Conservation (phyloP, 257 asterid species). For the Gentiana straminea region DNA sequence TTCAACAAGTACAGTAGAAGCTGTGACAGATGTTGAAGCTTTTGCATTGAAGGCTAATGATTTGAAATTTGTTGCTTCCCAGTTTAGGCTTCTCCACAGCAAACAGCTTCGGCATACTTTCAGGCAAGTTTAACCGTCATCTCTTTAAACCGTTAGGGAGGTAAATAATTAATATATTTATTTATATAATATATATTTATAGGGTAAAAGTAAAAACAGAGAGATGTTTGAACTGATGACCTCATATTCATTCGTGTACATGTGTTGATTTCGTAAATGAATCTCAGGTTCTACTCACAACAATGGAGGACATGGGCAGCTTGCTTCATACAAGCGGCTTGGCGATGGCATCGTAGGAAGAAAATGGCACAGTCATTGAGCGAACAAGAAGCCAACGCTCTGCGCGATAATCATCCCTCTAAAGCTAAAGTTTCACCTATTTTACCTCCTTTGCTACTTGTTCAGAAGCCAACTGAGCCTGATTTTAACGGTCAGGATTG, state of each 20-base stretch:
- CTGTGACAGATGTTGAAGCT: slow-evolving; percentile 68
- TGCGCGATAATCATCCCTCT: slow-evolving; percentile 18
- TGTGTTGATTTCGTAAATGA: neutral
- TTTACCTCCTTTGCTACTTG: slow-evolving; percentile 25
- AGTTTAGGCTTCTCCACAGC: slow-evolving; percentile 77
- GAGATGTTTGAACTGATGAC: neutral
- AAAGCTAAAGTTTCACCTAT: slow-evolving; percentile 22
- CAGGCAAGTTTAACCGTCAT: slow-evolving; percentile 16
- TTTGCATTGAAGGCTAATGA: slow-evolving; percentile 75
- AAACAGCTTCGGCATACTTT: slow-evolving; percentile 74
- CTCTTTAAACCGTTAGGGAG: neutral
- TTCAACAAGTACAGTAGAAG: slow-evolving; percentile 66
- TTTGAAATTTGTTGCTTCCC: slow-evolving; percentile 70
- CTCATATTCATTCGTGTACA: too few relatives aligned
- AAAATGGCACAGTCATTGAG: slow-evolving; percentile 28
- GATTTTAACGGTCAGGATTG: slow-evolving; percentile 15
- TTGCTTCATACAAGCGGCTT: slow-evolving; percentile 60
- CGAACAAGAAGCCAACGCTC: slow-evolving; percentile 34
- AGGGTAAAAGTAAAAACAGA: neutral
- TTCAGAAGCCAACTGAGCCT: slow-evolving; percentile 56
- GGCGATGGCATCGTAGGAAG: slow-evolving; percentile 45
- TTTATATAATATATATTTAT: too few relatives aligned
- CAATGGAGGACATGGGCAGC: slow-evolving; percentile 78
- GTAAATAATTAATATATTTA: too few relatives aligned
- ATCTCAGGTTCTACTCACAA: slow-evolving; percentile 40